Evolutionary conservation across 768 basidiomycete genomes (phyloP).

Genomic region (Collybiopsis confluens): DNA sequence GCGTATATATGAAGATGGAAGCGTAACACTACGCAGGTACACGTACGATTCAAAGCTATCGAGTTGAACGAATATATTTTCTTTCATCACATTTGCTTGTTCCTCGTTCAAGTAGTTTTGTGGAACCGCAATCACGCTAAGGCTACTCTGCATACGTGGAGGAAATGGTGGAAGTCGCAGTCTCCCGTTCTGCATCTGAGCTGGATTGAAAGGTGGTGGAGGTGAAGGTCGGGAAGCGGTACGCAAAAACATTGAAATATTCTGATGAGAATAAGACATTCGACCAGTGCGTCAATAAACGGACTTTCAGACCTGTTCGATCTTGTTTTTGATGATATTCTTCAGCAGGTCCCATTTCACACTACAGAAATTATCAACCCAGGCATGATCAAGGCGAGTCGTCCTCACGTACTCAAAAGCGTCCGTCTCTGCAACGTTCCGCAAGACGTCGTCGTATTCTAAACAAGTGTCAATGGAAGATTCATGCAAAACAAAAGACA

Average conservation of each 20-base stretch:
- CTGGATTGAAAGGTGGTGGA: constrained; percentile 39
- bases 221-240: constrained; percentile 31
- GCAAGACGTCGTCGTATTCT: constrained; percentile 55
- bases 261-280: constrained; percentile 28
- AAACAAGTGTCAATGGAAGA: constrained; percentile 20
- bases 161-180: constrained; percentile 73
- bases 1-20: constrained; percentile 7
- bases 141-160: constrained; percentile 45
- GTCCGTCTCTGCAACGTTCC: constrained; percentile 64
- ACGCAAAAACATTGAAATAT: constrained; percentile 44
- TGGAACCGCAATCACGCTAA: constrained; percentile 49
- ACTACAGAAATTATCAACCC: not conserved
- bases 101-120: constrained; percentile 56
- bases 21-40: not conserved
- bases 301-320: constrained; percentile 52
- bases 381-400: constrained; percentile 31
- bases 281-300: not conserved
- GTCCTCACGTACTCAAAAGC: constrained; percentile 47
- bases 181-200: constrained; percentile 48
- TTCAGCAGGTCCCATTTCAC: constrained; percentile 66
- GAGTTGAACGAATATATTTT: constrained; percentile 55
- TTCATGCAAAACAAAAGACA: constrained; percentile 1
- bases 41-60: constrained; percentile 74
- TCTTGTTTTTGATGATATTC: constrained; percentile 67
- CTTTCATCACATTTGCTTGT: constrained; percentile 56